phyloP scores from a whole-genome alignment of 257 asterid species.

The Lantana camara region DNA sequence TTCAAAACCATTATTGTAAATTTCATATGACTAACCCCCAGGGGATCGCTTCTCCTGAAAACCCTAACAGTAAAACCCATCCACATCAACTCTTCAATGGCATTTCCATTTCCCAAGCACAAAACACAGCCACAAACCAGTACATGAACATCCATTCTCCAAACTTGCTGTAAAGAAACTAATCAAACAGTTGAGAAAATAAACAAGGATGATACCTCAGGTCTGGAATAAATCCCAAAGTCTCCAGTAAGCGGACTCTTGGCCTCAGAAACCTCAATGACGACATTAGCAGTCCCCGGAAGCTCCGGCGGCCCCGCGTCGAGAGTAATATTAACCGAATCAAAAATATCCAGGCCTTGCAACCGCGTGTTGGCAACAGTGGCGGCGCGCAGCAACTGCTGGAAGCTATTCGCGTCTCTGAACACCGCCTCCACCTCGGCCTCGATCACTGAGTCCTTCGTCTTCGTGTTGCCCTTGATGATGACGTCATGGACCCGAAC shows the following conservation, averaged over 20 bases:
- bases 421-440: conserved; percentile 63
- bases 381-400: conserved; percentile 74
- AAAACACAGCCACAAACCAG: background rate
- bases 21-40: background rate
- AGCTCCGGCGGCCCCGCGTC: conserved; percentile 92
- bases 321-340: conserved; percentile 71
- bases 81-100: background rate
- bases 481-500: conserved; percentile 82
- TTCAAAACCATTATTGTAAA: background rate
- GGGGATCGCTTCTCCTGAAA: background rate
- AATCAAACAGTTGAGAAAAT: conserved; percentile 13
- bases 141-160: background rate
- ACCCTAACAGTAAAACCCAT: background rate
- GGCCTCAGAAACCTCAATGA: conserved; percentile 74
- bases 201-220: conserved; percentile 57
- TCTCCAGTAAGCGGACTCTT: conserved; percentile 63
- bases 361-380: conserved; percentile 57
- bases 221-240: conserved; percentile 72
- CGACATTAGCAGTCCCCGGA: conserved; percentile 84
- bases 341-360: conserved; percentile 69
- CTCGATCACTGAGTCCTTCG: conserved; percentile 71
- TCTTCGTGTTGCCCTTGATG: conserved; percentile 82
- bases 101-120: conserved; percentile 22
- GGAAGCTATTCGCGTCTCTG: conserved; percentile 59
- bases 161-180: background rate